phyloP scores from a whole-genome alignment of 345 rosid genomes.

The Combretum micranthum region DNA sequence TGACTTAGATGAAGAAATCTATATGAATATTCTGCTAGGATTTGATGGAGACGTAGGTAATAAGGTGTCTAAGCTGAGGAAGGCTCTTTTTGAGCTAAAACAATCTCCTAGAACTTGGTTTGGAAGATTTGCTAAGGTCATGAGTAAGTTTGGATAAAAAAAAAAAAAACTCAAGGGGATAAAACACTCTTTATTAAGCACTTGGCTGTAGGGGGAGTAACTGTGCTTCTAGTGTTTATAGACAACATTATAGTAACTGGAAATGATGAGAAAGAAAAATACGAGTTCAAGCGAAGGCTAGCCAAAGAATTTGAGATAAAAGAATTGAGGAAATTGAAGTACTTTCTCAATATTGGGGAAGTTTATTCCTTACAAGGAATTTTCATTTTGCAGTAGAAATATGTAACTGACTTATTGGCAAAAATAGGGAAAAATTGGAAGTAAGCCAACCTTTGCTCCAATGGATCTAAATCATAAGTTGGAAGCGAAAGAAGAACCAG shows the following conservation, averaged over 20 bases:
- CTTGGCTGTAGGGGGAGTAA: no score
- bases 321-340: neutral
- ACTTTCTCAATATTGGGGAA: neutral
- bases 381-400: neutral
- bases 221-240: no score
- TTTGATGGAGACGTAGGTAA: no score
- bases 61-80: neutral
- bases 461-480: no score
- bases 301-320: neutral
- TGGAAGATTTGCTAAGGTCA: neutral
- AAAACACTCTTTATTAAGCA: neutral
- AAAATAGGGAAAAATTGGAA: no score
- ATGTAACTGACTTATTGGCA: neutral
- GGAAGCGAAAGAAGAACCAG: no score
- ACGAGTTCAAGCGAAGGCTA: neutral
- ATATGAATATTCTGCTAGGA: no score
- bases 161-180: neutral
- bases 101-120: neutral
- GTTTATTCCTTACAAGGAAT: neutral
- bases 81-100: neutral
- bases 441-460: no score
- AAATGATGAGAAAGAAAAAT: neutral
- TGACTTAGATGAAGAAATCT: no score
- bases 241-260: conserved; percentile 1
- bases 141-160: neutral